Percentiles rank a stretch among this genome's conserved stretches.
phyloP scores from a whole-genome alignment of 2,329 filamentous ascomycete genomes.

The Nigrospora oryzae region DNA sequence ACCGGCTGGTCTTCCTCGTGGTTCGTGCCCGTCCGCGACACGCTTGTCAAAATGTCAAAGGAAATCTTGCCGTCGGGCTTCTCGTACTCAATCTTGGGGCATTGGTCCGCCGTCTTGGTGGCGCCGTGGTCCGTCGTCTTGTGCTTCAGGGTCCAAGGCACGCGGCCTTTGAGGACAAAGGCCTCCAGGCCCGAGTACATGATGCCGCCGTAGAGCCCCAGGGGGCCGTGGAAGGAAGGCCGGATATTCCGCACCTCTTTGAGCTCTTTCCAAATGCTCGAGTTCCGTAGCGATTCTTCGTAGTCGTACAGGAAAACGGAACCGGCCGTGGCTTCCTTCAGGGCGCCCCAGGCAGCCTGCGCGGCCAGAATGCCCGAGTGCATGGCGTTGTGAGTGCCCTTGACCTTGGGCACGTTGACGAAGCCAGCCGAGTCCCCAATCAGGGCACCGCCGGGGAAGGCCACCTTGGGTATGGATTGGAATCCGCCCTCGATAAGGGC shows the following conservation, averaged over 20 bases:
- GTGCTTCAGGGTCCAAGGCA: slow-evolving; percentile 90
- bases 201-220: slow-evolving; percentile 84
- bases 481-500: slow-evolving; percentile 92
- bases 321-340: slow-evolving; percentile 48
- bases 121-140: slow-evolving; percentile 66
- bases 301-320: slow-evolving; percentile 92
- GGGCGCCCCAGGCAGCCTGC: slow-evolving; percentile 76
- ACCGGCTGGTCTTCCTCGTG: slow-evolving; percentile 98
- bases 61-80: slow-evolving; percentile 93
- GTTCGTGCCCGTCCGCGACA: slow-evolving; percentile 92
- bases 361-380: slow-evolving; percentile 94
- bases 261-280: slow-evolving; percentile 87
- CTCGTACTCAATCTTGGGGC: slow-evolving; percentile 85
- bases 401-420: slow-evolving; percentile 96
- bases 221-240: slow-evolving; percentile 80
- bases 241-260: slow-evolving; percentile 96
- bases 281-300: slow-evolving; percentile 78
- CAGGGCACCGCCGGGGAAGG: slow-evolving; percentile 90
- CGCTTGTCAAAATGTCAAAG: slow-evolving; percentile 93
- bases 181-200: slow-evolving; percentile 91
- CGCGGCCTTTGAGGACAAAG: slow-evolving; percentile 73
- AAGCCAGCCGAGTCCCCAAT: slow-evolving; percentile 96
- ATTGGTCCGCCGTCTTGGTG: slow-evolving; percentile 73
- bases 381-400: slow-evolving; percentile 97
- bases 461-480: slow-evolving; percentile 94